Conservation (phyloP, 495 filamentous ascomycete genomes). For the Bryoglossum gracile region DNA sequence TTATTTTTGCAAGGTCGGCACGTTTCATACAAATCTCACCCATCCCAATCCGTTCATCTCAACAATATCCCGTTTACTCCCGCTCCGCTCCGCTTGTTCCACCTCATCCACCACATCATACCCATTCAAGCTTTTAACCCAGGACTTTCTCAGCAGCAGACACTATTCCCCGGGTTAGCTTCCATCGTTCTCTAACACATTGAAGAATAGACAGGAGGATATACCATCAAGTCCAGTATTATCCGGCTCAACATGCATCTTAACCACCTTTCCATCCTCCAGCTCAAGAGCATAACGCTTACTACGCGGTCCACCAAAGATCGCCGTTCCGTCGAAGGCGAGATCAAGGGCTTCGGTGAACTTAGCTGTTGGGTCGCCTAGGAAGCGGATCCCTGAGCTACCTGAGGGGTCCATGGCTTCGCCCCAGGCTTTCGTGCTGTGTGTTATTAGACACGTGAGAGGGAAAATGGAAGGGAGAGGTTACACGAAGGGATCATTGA, state of each 20-base stretch:
- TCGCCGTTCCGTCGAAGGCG: constrained; percentile 68
- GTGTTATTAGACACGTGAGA: background rate
- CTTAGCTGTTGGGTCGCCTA: constrained; percentile 75
- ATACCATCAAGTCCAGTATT: constrained; percentile 81
- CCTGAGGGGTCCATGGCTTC: constrained; percentile 61
- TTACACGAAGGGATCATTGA: constrained; percentile 96
- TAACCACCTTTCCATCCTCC: constrained; percentile 70
- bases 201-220: background rate
- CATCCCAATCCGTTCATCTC: no score
- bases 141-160: constrained; percentile 70
- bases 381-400: constrained; percentile 74
- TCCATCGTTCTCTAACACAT: no score
- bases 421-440: constrained; percentile 82
- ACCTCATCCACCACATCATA: no score
- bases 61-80: no score
- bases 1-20: no score
- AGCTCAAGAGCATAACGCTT: constrained; percentile 85
- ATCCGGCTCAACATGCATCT: constrained; percentile 79
- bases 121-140: no score
- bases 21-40: no score
- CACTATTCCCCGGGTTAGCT: constrained; percentile 33
- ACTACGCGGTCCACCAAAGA: constrained; percentile 79
- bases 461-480: constrained; percentile 23
- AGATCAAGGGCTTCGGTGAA: constrained; percentile 86
- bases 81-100: no score